phyloP scores from a whole-genome alignment of 495 filamentous ascomycete genomes.

The Chaetomium fimeti region DNA sequence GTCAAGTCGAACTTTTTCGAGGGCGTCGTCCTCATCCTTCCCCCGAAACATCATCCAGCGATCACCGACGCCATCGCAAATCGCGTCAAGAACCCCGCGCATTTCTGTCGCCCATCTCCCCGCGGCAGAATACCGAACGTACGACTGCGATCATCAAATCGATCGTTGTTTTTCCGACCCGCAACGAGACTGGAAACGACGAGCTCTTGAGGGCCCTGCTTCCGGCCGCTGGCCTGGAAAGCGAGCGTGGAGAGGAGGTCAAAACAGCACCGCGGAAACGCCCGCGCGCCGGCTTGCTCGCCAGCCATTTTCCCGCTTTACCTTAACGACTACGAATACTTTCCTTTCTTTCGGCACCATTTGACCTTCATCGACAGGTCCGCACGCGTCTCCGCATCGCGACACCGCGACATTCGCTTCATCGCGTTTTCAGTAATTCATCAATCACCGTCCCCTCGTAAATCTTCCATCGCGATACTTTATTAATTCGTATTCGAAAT shows the following conservation, averaged over 20 bases:
- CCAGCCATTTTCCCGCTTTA: constrained; percentile 27
- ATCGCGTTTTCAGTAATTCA: constrained; percentile 13
- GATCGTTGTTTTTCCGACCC: constrained; percentile 22
- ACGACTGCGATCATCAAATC: constrained; percentile 31
- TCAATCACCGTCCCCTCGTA: constrained; percentile 14
- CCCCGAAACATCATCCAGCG: constrained; percentile 35
- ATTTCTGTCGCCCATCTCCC: constrained; percentile 30
- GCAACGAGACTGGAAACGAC: constrained; percentile 30
- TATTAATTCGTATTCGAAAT: constrained; percentile 1
- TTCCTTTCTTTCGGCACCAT: constrained; percentile 18
- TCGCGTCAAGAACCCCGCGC: constrained; percentile 38
- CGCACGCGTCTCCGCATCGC: constrained; percentile 27
- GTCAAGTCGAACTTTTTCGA: constrained; percentile 37
- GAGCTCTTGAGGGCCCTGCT: constrained; percentile 32
- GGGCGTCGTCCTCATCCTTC: constrained; percentile 29
- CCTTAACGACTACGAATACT: constrained; percentile 12
- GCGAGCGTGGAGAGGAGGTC: constrained; percentile 38
- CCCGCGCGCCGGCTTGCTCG: constrained; percentile 18
- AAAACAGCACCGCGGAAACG: constrained; percentile 24
- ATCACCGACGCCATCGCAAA: constrained; percentile 38
- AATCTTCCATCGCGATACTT: constrained; percentile 2
- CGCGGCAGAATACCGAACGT: constrained; percentile 32
- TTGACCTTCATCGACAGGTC: constrained; percentile 14
- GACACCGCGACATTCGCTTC: constrained; percentile 26
- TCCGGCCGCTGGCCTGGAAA: constrained; percentile 40